Percentiles rank a stretch among this genome's conserved stretches.
phyloP scores from a whole-genome alignment of 202 grass and related monocot genomes.

The Panicum virgatum region DNA sequence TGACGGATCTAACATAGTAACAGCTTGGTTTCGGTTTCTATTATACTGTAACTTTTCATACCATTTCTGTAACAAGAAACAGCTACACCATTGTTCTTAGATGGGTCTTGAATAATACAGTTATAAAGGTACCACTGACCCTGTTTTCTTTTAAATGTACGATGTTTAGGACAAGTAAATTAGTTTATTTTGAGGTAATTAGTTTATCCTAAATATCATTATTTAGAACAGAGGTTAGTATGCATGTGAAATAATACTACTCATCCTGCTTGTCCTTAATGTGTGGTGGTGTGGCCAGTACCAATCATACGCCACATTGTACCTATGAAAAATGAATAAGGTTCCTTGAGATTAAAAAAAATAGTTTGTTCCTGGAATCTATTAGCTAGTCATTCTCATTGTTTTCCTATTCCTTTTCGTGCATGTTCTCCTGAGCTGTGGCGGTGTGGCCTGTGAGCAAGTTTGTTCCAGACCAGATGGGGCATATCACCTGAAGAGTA shows the following conservation, averaged over 20 bases:
- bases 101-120: not conserved
- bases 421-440: not conserved
- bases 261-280: not conserved
- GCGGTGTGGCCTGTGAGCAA: not conserved
- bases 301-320: not conserved
- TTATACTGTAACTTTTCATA: slow-evolving; percentile 2
- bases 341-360: not conserved
- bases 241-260: not conserved
- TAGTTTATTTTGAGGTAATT: too few species aligned
- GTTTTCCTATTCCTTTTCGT: not conserved
- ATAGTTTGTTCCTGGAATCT: not conserved
- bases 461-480: not conserved
- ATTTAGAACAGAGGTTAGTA: too few species aligned
- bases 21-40: not conserved
- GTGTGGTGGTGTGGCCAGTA: not conserved
- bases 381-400: not conserved
- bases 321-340: slow-evolving; percentile 6
- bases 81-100: not conserved
- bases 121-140: not conserved
- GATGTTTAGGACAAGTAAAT: too few species aligned
- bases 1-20: slow-evolving; percentile 26
- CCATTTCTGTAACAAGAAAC: not conserved
- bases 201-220: too few species aligned
- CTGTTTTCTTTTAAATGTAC: too few species aligned
- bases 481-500: not conserved